Evolutionary conservation across 2,329 filamentous ascomycete genomes (phyloP), one percentile per base, ranked within the genome.

Genomic region (Aspergillus sergii): DNA sequence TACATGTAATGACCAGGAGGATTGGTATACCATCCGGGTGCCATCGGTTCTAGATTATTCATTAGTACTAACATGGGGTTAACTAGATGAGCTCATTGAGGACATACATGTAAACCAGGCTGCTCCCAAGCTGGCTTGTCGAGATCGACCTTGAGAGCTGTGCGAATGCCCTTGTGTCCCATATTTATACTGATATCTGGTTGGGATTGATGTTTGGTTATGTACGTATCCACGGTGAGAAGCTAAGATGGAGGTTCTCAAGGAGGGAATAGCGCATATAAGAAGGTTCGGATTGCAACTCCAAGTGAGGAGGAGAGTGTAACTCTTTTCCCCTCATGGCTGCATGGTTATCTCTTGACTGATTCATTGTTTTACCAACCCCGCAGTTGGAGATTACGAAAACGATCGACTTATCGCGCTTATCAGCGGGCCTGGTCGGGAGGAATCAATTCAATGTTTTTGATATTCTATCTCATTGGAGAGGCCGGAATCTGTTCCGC

Each of bases 1-100:
- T n/a, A 32, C 28, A 32, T 2, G 16, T n/a, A 3, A 6, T 32
- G 28, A 12, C 26, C n/a, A 3, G 26, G 7, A 19, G 39, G 26
- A 41, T 36, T 28, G 50, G 11, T 83, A 58, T 83, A 93, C 92
- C 90, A 68, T 96, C 93, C 41, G 94, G 94, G 74, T 97, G 94
- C 94, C 93, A 97, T 76, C 93, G 85, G 73, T 97, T 97, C 91
- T 93, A 68, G 23, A n/a, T 8, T 5, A 7, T 61, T 56, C 50
- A 36, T 67, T n/a, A 66, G 62, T 23, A 61, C 36, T 63, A 46
- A 57, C 36, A 28, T 23, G 39, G 51, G 39, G 32, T 45, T 41
- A 2, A 16, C 41, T 46, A 28, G 23, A 26, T 23, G 21, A 26
- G 58, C 65, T 57, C 64, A 70, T 28, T 2, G 9, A 26, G 61